A percentile compares a stretch with the other conserved stretches of the same genome.
Evolutionary conservation across 2,329 filamentous ascomycete species (phyloP).

Genomic region (Nemania diffusa): DNA sequence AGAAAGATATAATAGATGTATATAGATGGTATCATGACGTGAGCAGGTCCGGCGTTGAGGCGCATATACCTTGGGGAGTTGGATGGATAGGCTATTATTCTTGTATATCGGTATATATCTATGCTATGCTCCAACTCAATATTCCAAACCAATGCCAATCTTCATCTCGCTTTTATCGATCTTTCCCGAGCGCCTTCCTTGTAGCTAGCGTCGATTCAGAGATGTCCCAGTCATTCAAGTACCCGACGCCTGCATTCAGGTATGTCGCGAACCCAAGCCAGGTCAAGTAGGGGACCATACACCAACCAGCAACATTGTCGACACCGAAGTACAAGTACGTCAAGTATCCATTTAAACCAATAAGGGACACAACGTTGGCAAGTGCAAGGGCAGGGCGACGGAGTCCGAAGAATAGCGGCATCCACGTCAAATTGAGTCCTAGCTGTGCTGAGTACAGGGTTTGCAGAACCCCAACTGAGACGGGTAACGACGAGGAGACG

Average conservation of each 20-base stretch:
- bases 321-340: conserved; percentile 80
- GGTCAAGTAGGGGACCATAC: conserved; percentile 81
- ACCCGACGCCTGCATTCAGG: conserved; percentile 74
- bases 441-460: conserved; percentile 89
- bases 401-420: conserved; percentile 89
- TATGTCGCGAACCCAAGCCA: conserved; percentile 93
- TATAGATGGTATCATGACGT: conserved; percentile 31
- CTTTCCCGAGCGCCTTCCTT: conserved; percentile 47
- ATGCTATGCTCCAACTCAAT: conserved; percentile 12
- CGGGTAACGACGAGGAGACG: conserved; percentile 47
- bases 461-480: conserved; percentile 66
- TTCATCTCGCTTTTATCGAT: conserved; percentile 31
- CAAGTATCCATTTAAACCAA: conserved; percentile 78
- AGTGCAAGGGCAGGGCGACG: conserved; percentile 79
- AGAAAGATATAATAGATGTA: conserved; percentile 33
- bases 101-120: conserved; percentile 20
- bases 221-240: conserved; percentile 76
- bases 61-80: conserved; percentile 18
- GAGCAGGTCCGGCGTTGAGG: conserved; percentile 36
- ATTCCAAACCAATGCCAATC: background rate
- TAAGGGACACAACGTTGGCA: conserved; percentile 77
- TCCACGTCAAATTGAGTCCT: conserved; percentile 86
- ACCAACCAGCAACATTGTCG: conserved; percentile 77
- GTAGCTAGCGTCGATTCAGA: conserved; percentile 47
- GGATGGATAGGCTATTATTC: conserved; percentile 12